Evolutionary conservation across 2,329 filamentous ascomycete genomes (phyloP), one percentile per base, ranked within the genome.

Genomic region (Botryotinia globosa): DNA sequence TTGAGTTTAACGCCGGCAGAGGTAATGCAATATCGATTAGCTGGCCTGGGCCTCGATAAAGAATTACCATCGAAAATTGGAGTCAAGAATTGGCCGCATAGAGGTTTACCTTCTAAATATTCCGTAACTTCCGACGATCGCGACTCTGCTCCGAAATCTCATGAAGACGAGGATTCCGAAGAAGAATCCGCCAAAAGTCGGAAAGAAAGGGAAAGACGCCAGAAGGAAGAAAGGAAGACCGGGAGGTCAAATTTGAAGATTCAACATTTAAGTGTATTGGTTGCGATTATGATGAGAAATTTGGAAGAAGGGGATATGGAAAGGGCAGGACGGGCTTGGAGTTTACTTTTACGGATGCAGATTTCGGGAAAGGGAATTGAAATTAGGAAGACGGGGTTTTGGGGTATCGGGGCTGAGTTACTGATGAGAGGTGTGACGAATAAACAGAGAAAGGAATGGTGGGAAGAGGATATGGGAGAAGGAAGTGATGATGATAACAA

Each of bases 361-460:
- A 83, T 90, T 37, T 75, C 72, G 20, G 89, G 89, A 4, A 81
- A 82, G 65, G 83, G 83, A 10, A 84, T 94, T 32, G 93, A 97
- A 80, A 81, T 95, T 65, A 88, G 94, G 56, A 85, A 84, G 32
- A 86, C 90, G 78, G 87, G 89, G 51, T 87, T 92, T 76, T 98
- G 94, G 95, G 91, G 91, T 22, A 87, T 97, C 62, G 94, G 93
- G 0, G 93, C 93, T 3, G 94, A 97, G 82, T 88, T 98, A 32
- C 83, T 97, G 72, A 89, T 97, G 83, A 61, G 72, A 88, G 91
- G 69, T 12, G 51, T 37, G 16, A 64, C 39, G 29, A 62, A 79
- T 83, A 78, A 76, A 56, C 69, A 44, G 73, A 78, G 34, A 39
- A 39, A 45, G 48, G 65, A 68, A 44, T 68, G 65, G 65, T 68